Evolutionary conservation across 352 stramenopile genomes (phyloP).

Genomic region (Pythium apleroticum): DNA sequence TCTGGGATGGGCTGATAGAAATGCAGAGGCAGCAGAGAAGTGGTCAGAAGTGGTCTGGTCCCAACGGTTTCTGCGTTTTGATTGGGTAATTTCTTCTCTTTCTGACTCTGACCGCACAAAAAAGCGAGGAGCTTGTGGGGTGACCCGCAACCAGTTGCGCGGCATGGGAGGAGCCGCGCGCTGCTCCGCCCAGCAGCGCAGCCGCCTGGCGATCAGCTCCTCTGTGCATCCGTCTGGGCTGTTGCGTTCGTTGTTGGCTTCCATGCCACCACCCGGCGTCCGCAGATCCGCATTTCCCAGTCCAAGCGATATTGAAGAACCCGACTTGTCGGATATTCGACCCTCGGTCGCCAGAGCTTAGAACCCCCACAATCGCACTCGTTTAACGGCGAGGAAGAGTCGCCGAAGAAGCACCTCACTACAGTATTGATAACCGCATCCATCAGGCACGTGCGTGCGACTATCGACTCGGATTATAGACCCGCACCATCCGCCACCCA

Average conservation of each 20-base stretch:
- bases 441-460: not conserved
- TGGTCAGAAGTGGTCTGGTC: constrained; percentile 25
- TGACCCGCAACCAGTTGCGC: not conserved
- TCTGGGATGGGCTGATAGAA: constrained; percentile 23
- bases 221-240: not conserved
- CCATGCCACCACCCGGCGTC: not conserved
- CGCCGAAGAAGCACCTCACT: not conserved
- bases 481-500: not conserved
- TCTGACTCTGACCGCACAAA: constrained; percentile 18
- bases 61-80: not conserved
- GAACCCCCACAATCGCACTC: not conserved
- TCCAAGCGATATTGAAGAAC: constrained; percentile 3
- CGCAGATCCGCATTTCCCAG: constrained; percentile 1
- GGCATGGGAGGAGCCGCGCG: not conserved
- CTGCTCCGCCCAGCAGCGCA: not conserved
- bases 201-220: not conserved
- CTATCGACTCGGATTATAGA: not conserved
- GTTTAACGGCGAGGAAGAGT: not conserved
- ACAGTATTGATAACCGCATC: not conserved
- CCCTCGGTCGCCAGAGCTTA: too few species aligned
- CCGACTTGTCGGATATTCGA: too few species aligned
- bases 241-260: not conserved
- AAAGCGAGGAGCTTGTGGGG: constrained; percentile 1
- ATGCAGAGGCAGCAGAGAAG: constrained; percentile 27
- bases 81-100: constrained; percentile 26